Conservation (phyloP, 495 filamentous ascomycete species). For the Aspergillus mulundensis region DNA sequence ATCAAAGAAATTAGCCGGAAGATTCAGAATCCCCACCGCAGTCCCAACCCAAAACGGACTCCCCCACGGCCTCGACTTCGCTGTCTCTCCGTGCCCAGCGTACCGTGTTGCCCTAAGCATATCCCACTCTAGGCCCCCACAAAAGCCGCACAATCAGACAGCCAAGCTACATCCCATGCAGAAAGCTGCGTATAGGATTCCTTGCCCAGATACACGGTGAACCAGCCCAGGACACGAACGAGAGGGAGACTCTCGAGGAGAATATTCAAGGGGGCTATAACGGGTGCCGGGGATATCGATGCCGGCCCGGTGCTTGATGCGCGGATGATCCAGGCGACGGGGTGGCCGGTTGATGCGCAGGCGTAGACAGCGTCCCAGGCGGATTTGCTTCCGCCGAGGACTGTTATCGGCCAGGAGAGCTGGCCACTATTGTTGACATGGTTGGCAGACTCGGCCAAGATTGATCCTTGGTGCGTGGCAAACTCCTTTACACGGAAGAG, state of each 20-base stretch:
- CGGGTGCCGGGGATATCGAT: conserved; percentile 57
- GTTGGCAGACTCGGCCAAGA: conserved; percentile 22
- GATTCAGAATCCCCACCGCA: conserved; percentile 64
- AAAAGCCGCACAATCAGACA: conserved; percentile 63
- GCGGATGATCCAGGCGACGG: conserved; percentile 78
- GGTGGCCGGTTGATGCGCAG: conserved; percentile 56
- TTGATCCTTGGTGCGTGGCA: conserved; percentile 31
- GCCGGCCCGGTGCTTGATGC: conserved; percentile 65
- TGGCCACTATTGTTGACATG: conserved; percentile 10
- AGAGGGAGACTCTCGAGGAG: conserved; percentile 63
- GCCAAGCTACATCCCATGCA: conserved; percentile 65
- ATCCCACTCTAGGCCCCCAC: conserved; percentile 61
- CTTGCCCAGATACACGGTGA: conserved; percentile 61
- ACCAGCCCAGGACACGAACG: conserved; percentile 57
- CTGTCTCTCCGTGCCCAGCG: conserved; percentile 56
- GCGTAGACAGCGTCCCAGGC: conserved; percentile 72
- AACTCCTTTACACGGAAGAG: conserved; percentile 64
- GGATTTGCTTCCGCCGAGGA: conserved; percentile 71
- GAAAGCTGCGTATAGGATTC: conserved; percentile 43
- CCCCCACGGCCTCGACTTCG: conserved; percentile 61
- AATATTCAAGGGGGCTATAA: conserved; percentile 50
- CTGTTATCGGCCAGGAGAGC: conserved; percentile 40
- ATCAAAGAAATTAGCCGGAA: conserved; percentile 59
- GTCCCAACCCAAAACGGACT: conserved; percentile 58
- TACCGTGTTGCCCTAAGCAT: conserved; percentile 56